phyloP scores from a whole-genome alignment of 2,329 filamentous ascomycete genomes.

The Penicillium sp. region DNA sequence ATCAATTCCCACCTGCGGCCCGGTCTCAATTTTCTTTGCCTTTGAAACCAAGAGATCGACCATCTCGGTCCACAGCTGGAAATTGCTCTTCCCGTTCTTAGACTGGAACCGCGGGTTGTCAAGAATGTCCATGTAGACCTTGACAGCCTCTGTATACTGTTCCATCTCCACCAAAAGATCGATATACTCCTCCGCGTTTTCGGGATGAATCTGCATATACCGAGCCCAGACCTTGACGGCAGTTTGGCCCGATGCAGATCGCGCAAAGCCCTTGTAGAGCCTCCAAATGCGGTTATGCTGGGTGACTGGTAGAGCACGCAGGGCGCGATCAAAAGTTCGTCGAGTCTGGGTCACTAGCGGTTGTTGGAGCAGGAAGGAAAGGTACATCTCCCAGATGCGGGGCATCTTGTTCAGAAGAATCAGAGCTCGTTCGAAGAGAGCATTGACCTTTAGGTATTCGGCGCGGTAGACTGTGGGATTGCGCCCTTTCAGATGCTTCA shows the following conservation, averaged over 20 bases:
- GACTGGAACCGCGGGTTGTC: conserved; percentile 88
- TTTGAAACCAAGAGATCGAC: conserved; percentile 89
- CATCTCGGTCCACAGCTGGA: conserved; percentile 97
- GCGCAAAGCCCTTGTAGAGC: conserved; percentile 84
- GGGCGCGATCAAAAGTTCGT: conserved; percentile 82
- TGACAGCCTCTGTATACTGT: conserved; percentile 85
- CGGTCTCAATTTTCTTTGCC: conserved; percentile 77
- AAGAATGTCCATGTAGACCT: conserved; percentile 84
- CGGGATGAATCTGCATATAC: conserved; percentile 96
- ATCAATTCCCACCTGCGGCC: conserved; percentile 75
- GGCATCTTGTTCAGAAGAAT: conserved; percentile 99
- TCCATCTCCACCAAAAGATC: conserved; percentile 76
- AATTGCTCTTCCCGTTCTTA: conserved; percentile 89
- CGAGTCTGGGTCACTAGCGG: conserved; percentile 85
- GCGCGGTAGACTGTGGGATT: conserved; percentile 74
- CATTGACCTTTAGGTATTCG: conserved; percentile 91
- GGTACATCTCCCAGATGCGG: conserved; percentile 95
- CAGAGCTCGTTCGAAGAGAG: conserved; percentile 85
- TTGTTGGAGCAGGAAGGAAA: conserved; percentile 82
- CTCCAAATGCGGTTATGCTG: conserved; percentile 96
- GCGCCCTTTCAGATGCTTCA: conserved; percentile 72
- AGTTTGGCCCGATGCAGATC: conserved; percentile 82
- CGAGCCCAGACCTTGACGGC: conserved; percentile 90
- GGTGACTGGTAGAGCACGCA: conserved; percentile 85
- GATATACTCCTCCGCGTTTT: conserved; percentile 92